These are phyloP conservation scores for Globisporangium barbulae DNA, from an alignment of 352 stramenopile species.

Conservation along the genomic window DNA sequence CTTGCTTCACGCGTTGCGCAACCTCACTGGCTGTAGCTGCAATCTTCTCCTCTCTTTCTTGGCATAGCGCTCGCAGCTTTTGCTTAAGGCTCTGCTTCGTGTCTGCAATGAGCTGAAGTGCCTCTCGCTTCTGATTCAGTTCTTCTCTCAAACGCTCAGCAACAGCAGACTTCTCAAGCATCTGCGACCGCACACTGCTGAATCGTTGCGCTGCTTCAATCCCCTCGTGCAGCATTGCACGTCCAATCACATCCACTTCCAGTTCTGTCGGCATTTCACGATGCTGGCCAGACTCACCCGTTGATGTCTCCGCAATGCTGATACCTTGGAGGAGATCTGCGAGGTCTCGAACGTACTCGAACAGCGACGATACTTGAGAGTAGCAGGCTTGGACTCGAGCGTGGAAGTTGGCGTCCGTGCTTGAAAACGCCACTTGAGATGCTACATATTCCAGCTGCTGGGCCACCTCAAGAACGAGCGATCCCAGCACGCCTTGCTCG, in stretches of 20 bases:
- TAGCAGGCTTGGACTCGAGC: constrained; percentile 35
- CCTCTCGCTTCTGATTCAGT: constrained; percentile 12
- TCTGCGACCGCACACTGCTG: constrained; percentile 4
- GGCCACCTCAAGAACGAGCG: constrained; percentile 36
- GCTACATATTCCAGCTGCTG: constrained; percentile 54
- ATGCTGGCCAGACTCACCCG: constrained; percentile 14
- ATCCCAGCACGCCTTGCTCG: constrained; percentile 32
- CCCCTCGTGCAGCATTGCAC: constrained; percentile 26
- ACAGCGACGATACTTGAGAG: constrained; percentile 27
- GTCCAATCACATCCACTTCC: constrained; percentile 45
- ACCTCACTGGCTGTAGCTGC: constrained; percentile 12
- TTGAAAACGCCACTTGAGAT: constrained; percentile 22
- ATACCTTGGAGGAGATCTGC: constrained; percentile 53
- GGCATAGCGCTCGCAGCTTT: constrained; percentile 17
- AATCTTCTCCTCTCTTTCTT: constrained; percentile 17
- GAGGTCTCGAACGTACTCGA: constrained; percentile 35
- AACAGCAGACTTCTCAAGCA: constrained; percentile 7
- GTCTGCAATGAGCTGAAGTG: constrained; percentile 13
- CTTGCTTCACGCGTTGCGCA: constrained; percentile 16
- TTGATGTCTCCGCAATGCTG: constrained; percentile 46
- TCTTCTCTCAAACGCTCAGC: constrained; percentile 12
- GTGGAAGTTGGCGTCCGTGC: constrained; percentile 25
- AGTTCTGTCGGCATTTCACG: constrained; percentile 21
- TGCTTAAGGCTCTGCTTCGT: constrained; percentile 15
- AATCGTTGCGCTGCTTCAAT: constrained; percentile 16